These are phyloP conservation scores for Naegleria lovaniensis DNA, from an alignment of 208 protist genomes.

Conservation along the genomic window DNA sequence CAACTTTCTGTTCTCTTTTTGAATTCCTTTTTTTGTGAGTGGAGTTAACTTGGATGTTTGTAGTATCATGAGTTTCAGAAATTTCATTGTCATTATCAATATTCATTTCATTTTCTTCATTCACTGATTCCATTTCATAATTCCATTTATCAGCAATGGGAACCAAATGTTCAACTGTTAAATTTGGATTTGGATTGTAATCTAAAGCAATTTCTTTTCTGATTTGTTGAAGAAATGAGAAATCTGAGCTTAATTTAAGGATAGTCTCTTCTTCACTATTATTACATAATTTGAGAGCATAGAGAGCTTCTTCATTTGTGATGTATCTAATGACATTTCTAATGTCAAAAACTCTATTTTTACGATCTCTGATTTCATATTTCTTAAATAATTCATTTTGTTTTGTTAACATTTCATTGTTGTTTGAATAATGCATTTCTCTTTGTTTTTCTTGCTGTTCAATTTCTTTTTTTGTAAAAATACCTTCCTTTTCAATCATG, in stretches of 20 bases:
- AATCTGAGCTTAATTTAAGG: background rate
- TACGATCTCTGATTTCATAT: background rate
- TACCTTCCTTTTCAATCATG: background rate
- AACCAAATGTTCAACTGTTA: conserved; percentile 2
- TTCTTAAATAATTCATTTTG: background rate
- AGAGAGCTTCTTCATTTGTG: background rate
- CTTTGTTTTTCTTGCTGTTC: background rate
- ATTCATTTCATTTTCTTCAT: background rate
- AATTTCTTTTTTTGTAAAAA: background rate
- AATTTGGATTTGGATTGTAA: background rate
- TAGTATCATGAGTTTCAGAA: background rate
- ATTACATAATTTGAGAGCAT: background rate
- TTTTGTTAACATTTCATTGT: background rate
- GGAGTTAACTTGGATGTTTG: background rate
- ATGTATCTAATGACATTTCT: background rate
- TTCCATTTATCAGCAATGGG: background rate
- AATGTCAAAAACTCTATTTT: background rate
- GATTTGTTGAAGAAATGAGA: background rate
- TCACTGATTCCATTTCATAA: background rate
- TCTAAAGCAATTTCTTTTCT: background rate
- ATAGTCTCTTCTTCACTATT: conserved; percentile 4
- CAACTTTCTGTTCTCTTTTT: background rate
- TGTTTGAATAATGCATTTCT: background rate
- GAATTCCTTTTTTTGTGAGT: background rate
- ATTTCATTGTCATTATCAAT: background rate